Evolutionary conservation across 2,329 filamentous ascomycete genomes (phyloP), one percentile per base, ranked within the genome.

Genomic region (Sphaerulina vaccinii): DNA sequence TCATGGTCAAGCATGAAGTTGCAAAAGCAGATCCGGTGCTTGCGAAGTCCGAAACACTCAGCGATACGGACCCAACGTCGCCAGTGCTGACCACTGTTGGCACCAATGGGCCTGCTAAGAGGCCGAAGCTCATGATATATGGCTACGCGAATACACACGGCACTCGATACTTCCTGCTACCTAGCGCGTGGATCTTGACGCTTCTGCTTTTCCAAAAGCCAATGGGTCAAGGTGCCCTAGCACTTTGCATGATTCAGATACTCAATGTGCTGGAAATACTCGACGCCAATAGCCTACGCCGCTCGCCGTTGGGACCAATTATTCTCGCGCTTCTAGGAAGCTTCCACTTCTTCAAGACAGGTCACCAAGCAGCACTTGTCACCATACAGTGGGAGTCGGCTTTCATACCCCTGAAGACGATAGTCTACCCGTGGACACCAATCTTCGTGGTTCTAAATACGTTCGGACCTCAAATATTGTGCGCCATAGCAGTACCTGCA

Each of bases 321-420:
- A 79, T 95, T 57, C 81, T 97, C 21, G 92, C 85, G 9, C 74
- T 97, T n/a, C 82, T 99, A 1, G 93, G 91, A 54, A 90, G 87
- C 64, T 95, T 92, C 71, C 86, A 96, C 75, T 99, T 85, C 76
- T 99, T 99, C 82, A 96, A 95, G 68, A 99, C 93, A 0, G 93
- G 93, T 55, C 93, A 99, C 71, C 92, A 97, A 72, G 92, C 92
- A 10, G 87, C 85, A 0, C 80, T 96, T 19, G 81, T 85, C 61
- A 88, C 84, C 59, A 92, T 99, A 65, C 93, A 99, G 67, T 99
- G 93, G 93, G 93, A 99, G 73, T 82, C 83, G 16, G 92, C 90
- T 2, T 99, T 99, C 72, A 88, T 99, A 60, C 88, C 92, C 0
- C 79, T 97, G 6, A 83, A 86, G 52, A 83, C 82, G 5, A 82